A percentile compares a stretch with the other conserved stretches of the same genome.
Evolutionary conservation across 139 green algal species (phyloP).

Genomic region (Marvania coccoides): DNA sequence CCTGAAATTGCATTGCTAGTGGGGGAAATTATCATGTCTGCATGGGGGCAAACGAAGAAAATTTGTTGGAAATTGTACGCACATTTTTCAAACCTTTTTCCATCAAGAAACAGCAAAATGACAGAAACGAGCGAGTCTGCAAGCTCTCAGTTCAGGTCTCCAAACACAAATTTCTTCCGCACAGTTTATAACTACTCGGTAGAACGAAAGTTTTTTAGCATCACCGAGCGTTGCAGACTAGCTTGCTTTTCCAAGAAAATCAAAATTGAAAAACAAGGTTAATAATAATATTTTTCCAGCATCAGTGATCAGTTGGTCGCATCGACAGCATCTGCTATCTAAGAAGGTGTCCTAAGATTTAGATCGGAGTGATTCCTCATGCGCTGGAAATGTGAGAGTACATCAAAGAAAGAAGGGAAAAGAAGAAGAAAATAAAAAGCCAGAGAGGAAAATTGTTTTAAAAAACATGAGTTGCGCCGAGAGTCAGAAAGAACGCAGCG

Average conservation of each 20-base stretch:
- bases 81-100: no score
- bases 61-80: no score
- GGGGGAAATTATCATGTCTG: no score
- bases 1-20: no score
- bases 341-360: slow-evolving; percentile 41
- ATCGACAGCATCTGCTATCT: slow-evolving; percentile 7
- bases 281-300: slow-evolving; percentile 2
- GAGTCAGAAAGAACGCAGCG: slow-evolving; percentile 44
- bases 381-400: neutral
- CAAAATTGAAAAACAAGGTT: slow-evolving; percentile 2
- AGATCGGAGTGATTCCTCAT: slow-evolving; percentile 11
- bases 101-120: no score
- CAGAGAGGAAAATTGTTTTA: neutral
- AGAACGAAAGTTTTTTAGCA: slow-evolving; percentile 46
- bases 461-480: neutral
- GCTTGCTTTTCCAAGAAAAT: neutral
- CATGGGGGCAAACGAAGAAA: no score
- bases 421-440: neutral
- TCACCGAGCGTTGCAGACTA: slow-evolving; percentile 14
- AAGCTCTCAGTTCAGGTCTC: slow-evolving; percentile 43
- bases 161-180: slow-evolving; percentile 25
- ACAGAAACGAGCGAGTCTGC: neutral
- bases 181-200: slow-evolving; percentile 20
- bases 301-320: slow-evolving; percentile 8
- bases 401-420: neutral